These are phyloP conservation scores for Sarocladiaceae sp. DNA, from an alignment of 2,329 filamentous ascomycete genomes.

Conservation along the genomic window DNA sequence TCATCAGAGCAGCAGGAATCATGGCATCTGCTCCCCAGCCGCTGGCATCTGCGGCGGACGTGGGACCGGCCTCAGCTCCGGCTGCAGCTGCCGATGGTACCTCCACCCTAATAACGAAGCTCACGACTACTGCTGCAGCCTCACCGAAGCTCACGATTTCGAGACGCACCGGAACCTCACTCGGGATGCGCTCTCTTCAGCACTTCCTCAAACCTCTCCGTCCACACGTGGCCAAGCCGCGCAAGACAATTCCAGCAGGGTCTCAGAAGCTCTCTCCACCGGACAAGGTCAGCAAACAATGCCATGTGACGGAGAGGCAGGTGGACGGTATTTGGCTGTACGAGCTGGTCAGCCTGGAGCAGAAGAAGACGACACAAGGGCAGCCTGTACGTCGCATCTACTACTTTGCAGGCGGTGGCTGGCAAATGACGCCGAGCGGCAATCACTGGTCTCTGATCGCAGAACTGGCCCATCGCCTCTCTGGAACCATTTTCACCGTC, in stretches of 20 bases:
- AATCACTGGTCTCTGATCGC: slow-evolving; percentile 47
- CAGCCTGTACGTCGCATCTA: slow-evolving; percentile 28
- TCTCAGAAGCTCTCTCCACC: slow-evolving; percentile 7
- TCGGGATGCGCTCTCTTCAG: slow-evolving; percentile 9
- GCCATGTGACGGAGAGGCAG: slow-evolving; percentile 4
- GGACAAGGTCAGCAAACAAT: not conserved
- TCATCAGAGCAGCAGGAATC: too few relatives aligned
- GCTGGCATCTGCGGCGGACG: too few relatives aligned
- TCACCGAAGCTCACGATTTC: slow-evolving; percentile 2
- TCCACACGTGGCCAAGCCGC: slow-evolving; percentile 4
- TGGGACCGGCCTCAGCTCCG: too few relatives aligned
- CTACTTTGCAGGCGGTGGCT: slow-evolving; percentile 52
- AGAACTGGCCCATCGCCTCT: slow-evolving; percentile 35
- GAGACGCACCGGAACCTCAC: slow-evolving; percentile 8
- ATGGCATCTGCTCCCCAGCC: too few relatives aligned
- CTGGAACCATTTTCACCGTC: slow-evolving; percentile 35
- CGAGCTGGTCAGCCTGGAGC: slow-evolving; percentile 12
- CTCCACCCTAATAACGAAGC: not conserved
- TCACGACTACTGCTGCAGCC: not conserved
- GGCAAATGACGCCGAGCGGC: slow-evolving; percentile 41
- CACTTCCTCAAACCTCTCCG: slow-evolving; percentile 9
- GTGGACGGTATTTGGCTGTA: slow-evolving; percentile 22
- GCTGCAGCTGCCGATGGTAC: slow-evolving; percentile 4
- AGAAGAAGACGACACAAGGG: slow-evolving; percentile 14
- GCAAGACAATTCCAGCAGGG: not conserved